Evolutionary conservation across 495 filamentous ascomycete species (phyloP), one percentile per base, ranked within the genome.

Genomic region (Lophiostoma macrostomum): DNA sequence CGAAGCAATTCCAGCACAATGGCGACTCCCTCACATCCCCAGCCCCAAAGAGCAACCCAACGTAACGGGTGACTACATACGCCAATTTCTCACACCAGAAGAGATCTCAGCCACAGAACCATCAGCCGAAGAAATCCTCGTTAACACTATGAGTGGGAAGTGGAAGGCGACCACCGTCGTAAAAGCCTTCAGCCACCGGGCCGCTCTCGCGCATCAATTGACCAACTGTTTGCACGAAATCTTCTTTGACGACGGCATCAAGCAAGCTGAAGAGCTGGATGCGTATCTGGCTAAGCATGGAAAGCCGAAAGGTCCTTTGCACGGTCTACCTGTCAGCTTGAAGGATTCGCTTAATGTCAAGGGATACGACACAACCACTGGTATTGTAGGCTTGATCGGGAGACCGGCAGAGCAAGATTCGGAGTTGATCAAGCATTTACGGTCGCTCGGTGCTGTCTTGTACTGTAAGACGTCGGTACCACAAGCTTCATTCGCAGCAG

Each of bases 391-490:
- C n/a, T 54, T 40, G 10, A 59, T 53, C 41, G 27, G 46, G 14
- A 27, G 29, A 22, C 46, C 48, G 14, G 34, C 24, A 7, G 18
- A 29, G 13, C 22, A 51, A 4, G 48, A 51, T 18, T 13, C 7
- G 14, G 28, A n/a, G 8, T 20, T 51, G 10, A 19, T 42, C 16
- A 20, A n/a, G 12, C 40, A 41, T 53, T 70, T 87, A 5, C 71
- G 74, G n/a, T 66, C 64, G 23, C 65, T 80, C 2, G 83, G 83
- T 5, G 83, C 83, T 0, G 72, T 85, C 0, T 67, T 86, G 1
- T 84, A 78, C 63, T 80, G 78, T 68, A 87, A 87, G 71, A 84
- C 83, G 4, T 78, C 74, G 36, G 77, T 82, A 0, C 80, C 81
- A 0, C 71, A 71, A 14, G 77, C 78, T 0, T 70, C 84, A 30